phyloP scores from a whole-genome alignment of 169 alveolate species.

The Eimeria acervulina region DNA sequence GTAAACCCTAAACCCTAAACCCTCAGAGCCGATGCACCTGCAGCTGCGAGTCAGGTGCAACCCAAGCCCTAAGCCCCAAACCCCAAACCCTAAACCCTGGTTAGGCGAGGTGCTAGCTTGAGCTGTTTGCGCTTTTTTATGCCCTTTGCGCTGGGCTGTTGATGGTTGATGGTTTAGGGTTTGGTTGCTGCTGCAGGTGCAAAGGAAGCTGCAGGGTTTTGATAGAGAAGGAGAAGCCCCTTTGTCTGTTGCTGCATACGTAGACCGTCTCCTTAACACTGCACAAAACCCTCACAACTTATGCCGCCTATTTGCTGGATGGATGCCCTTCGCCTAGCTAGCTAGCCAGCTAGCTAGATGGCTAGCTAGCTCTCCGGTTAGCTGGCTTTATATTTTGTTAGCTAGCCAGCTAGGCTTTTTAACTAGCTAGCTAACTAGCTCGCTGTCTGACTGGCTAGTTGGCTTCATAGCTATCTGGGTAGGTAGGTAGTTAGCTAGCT shows the following conservation, averaged over 20 bases:
- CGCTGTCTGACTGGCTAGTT: too few species aligned
- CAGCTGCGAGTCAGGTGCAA: background rate
- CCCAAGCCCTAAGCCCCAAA: background rate
- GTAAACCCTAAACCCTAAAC: background rate
- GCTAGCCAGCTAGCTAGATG: too few species aligned
- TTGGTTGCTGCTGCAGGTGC: conserved; percentile 15
- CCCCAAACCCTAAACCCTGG: too few species aligned
- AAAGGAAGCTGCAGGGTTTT: conserved; percentile 42
- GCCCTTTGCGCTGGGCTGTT: too few species aligned
- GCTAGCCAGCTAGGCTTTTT: background rate
- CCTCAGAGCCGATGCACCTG: background rate
- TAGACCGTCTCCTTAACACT: conserved; percentile 69
- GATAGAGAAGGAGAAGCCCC: conserved; percentile 69
- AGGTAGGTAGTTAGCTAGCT: too few species aligned
- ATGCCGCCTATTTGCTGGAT: conserved; percentile 71
- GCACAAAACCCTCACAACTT: conserved; percentile 34
- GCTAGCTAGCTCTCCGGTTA: conserved; percentile 25
- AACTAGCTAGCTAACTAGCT: too few species aligned
- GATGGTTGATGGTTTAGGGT: too few species aligned
- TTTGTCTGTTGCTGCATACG: conserved; percentile 41
- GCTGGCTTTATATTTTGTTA: too few species aligned
- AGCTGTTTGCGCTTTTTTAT: too few species aligned
- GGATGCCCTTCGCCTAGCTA: conserved; percentile 54
- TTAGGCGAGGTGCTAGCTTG: too few species aligned
- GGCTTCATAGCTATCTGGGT: too few species aligned